Evolutionary conservation across 179 eudicot genomes (phyloP).

Genomic region (Beta macrorhiza): DNA sequence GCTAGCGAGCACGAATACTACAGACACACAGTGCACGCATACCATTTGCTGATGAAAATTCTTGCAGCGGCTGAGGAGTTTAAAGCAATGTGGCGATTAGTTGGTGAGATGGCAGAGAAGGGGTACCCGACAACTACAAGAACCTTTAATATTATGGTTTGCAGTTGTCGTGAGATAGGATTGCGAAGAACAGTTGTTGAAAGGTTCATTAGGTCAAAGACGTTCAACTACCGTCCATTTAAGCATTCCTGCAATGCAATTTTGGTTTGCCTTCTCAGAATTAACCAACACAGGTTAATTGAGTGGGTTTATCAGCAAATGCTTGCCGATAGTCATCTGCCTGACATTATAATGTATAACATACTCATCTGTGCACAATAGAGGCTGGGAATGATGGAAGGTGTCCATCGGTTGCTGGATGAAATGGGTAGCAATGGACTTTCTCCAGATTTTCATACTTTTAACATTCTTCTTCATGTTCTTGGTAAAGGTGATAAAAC

Average conservation of each 20-base stretch:
- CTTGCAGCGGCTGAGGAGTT: conserved; percentile 70
- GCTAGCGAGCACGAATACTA: conserved; percentile 61
- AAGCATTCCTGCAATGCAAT: conserved; percentile 82
- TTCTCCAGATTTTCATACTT: conserved; percentile 74
- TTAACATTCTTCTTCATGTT: conserved; percentile 71
- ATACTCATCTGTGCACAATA: conserved; percentile 62
- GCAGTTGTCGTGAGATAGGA: conserved; percentile 74
- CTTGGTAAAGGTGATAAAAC: conserved; percentile 77
- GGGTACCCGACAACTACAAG: conserved; percentile 75
- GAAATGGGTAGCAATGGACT: conserved; percentile 78
- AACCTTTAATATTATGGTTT: conserved; percentile 70
- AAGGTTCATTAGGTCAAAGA: conserved; percentile 63
- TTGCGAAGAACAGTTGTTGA: conserved; percentile 71
- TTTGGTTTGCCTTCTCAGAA: conserved; percentile 58
- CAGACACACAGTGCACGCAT: conserved; percentile 55
- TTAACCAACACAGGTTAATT: conserved; percentile 65
- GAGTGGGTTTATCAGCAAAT: conserved; percentile 87
- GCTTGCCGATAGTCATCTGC: conserved; percentile 61
- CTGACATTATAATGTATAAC: conserved; percentile 72
- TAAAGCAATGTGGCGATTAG: conserved; percentile 82
- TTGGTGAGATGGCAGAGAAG: conserved; percentile 79
- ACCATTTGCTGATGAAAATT: conserved; percentile 75
- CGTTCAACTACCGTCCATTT: conserved; percentile 72
- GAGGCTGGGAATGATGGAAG: conserved; percentile 72
- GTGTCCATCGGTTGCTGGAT: conserved; percentile 59